Evolutionary conservation across 257 asterid genomes (phyloP).

Genomic region (Primulina huaijiensis): DNA sequence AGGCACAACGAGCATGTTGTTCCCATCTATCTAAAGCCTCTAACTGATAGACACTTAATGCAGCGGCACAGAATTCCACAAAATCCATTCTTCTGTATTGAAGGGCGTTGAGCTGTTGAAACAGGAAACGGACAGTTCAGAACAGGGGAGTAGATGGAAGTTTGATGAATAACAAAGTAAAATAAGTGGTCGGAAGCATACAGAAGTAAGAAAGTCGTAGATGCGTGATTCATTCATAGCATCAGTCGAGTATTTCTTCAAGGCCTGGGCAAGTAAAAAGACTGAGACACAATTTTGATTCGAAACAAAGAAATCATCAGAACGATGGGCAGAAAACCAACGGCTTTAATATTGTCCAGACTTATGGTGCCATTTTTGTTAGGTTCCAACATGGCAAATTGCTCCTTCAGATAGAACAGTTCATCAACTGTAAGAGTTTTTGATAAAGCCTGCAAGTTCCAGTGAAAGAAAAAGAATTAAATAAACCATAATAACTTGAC

Average conservation of each 20-base stretch:
- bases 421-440: slow-evolving; percentile 29
- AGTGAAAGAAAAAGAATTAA: not conserved
- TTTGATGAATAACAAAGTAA: not conserved
- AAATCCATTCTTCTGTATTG: slow-evolving; percentile 70
- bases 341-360: slow-evolving; percentile 33
- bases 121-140: not conserved
- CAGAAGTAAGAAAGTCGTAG: slow-evolving; percentile 53
- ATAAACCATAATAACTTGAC: not conserved
- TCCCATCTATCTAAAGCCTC: slow-evolving; percentile 66
- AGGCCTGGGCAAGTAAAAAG: slow-evolving; percentile 38
- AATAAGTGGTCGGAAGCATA: slow-evolving; percentile 23
- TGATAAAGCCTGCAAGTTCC: slow-evolving; percentile 35
- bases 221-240: slow-evolving; percentile 55
- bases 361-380: slow-evolving; percentile 36
- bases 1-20: slow-evolving; percentile 55
- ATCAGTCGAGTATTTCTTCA: slow-evolving; percentile 44
- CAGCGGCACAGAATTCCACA: slow-evolving; percentile 78
- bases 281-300: slow-evolving; percentile 3
- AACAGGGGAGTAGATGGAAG: not conserved
- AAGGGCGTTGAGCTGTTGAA: slow-evolving; percentile 60
- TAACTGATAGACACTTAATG: slow-evolving; percentile 54
- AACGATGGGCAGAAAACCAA: slow-evolving; percentile 7
- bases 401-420: slow-evolving; percentile 33
- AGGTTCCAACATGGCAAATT: slow-evolving; percentile 31
- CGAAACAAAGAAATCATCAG: not conserved